These are phyloP conservation scores for Falciphora oryzae DNA, from an alignment of 2,329 filamentous ascomycete genomes.

Conservation along the genomic window DNA sequence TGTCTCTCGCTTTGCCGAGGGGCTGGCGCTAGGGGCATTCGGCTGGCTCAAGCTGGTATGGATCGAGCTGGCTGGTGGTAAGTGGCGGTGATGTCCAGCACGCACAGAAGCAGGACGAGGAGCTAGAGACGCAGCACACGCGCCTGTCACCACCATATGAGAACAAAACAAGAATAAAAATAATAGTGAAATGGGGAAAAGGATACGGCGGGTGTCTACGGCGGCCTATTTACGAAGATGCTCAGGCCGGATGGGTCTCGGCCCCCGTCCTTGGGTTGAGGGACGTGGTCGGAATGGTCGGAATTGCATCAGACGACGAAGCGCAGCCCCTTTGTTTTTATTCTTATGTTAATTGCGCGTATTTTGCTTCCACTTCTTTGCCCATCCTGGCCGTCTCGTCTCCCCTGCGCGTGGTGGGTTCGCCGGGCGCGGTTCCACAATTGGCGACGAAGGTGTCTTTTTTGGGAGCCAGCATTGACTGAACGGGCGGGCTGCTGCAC, in stretches of 20 bases:
- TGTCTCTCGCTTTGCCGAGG: not conserved
- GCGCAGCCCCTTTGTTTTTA: too few species aligned
- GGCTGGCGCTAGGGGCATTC: not conserved
- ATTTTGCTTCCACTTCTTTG: not conserved
- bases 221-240: not conserved
- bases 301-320: too few species aligned
- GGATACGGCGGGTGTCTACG: not conserved
- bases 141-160: too few species aligned
- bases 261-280: not conserved
- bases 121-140: too few species aligned
- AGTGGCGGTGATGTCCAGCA: not conserved
- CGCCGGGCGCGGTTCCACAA: not conserved
- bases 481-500: not conserved
- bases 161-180: too few species aligned
- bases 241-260: not conserved
- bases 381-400: not conserved
- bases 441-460: not conserved
- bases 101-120: not conserved
- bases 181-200: not conserved
- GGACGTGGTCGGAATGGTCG: too few species aligned
- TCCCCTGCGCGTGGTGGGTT: not conserved
- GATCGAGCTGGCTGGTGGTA: too few species aligned
- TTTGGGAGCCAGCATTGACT: not conserved
- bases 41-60: too few species aligned
- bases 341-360: not conserved